Evolutionary conservation across 2,329 filamentous ascomycete genomes (phyloP), one percentile per base, ranked within the genome.

Genomic region (Phoma herbarum): DNA sequence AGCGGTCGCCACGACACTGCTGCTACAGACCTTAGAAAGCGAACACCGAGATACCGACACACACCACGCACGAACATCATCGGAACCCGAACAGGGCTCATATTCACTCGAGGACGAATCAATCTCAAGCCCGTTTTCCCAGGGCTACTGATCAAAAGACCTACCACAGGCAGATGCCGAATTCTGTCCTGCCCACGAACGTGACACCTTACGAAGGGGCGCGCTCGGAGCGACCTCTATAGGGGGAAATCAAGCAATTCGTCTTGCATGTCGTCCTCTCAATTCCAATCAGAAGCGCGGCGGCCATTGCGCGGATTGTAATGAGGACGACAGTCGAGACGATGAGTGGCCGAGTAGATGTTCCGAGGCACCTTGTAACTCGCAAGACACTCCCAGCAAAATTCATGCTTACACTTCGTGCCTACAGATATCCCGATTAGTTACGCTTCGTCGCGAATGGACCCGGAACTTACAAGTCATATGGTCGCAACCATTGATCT

Each of bases 401-500:
- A 81, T 57, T 79, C 68, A 46, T 70, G 65, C 23, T 53, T 65
- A 52, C 79, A 81, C 52, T 72, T 76, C 23, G 64, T 60, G 55
- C 77, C 78, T 66, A 31, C 23, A 20, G 16, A 9, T 7, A 7
- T 0, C 18, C 25, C 45, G 29, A 45, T 54, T 26, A 51, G 41
- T 26, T 3, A n/a, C 18, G 1, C 16, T 50, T 22, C 16, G 4
- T 31, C 29, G n/a, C 6, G 18, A 28, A 12, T n/a, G n/a, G 14
- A 22, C 4, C n/a, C 12, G 18, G 25, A 39, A 57, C 68, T 64
- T 52, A 72, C 74, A 77, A 18, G 62, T 73, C 70, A 77, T 75
- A 64, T 80, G 78, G 66, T 81, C 78, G 57, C 79, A 81, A 7
- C 78, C 78, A 42, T 65, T 64, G 25, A 56, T 67, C 69, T 80